Evolutionary conservation across 331 rosid species (phyloP).

Genomic region (Prunus yedoensis): DNA sequence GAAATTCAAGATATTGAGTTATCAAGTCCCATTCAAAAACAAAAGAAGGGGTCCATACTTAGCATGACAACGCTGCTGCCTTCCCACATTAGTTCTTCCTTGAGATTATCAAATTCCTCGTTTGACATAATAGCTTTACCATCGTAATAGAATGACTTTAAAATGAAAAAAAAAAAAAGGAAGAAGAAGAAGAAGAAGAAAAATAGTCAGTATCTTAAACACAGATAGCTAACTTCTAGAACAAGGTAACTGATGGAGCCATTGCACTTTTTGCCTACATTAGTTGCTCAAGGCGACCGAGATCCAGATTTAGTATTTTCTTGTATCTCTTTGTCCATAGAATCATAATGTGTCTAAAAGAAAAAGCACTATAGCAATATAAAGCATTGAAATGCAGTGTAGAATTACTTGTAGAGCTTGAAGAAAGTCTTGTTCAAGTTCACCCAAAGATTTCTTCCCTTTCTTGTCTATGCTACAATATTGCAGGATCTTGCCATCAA

Average conservation of each 20-base stretch:
- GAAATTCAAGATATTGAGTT: not conserved
- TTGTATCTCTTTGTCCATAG: not conserved
- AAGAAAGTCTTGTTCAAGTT: conserved; percentile 94
- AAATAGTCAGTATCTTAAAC: not conserved
- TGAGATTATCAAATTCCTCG: conserved; percentile 95
- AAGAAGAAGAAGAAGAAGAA: not conserved
- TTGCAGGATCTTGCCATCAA: conserved; percentile 70
- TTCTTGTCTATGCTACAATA: conserved; percentile 77
- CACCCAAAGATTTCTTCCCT: conserved; percentile 78
- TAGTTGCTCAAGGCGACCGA: not conserved
- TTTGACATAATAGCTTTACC: conserved; percentile 98
- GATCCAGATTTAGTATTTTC: not conserved
- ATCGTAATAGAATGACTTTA: conserved; percentile 89
- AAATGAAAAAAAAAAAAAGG: not conserved
- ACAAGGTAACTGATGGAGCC: not conserved
- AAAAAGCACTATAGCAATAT: not conserved
- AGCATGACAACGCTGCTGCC: conserved; percentile 99
- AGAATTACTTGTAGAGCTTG: conserved; percentile 79
- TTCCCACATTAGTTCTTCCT: conserved; percentile 99
- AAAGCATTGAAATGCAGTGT: not conserved
- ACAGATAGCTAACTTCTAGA: not conserved
- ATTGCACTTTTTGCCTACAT: not conserved
- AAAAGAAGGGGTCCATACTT: conserved; percentile 51
- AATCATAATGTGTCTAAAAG: not conserved
- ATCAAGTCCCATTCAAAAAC: not conserved